A percentile compares a stretch with the other conserved stretches of the same genome.
Conservation (phyloP, 225 moss, liverwort and hornwort species). For the Marchantia polymorpha region DNA sequence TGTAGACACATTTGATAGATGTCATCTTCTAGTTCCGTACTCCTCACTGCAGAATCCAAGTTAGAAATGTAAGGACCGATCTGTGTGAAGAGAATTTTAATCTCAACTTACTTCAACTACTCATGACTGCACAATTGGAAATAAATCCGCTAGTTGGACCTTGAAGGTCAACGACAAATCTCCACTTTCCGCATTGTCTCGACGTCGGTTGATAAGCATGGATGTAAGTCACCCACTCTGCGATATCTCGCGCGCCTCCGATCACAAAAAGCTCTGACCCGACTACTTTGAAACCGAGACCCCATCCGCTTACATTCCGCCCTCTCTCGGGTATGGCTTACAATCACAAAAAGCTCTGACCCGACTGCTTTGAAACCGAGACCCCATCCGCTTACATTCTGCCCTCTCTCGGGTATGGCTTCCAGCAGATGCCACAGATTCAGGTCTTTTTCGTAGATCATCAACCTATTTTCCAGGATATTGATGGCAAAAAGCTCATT, state of each 20-base stretch:
- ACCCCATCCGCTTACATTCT: no score
- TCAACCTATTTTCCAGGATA: constrained; percentile 29
- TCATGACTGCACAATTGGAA: constrained; percentile 45
- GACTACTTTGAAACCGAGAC: constrained; percentile 46
- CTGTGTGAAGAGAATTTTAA: no score
- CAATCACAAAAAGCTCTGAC: no score
- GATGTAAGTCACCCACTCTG: constrained; percentile 23
- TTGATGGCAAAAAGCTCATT: constrained; percentile 44
- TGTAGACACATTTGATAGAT: no score
- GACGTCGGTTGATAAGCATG: constrained; percentile 36
- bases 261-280: constrained; percentile 46
- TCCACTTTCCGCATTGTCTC: constrained; percentile 22
- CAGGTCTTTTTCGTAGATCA: constrained; percentile 28
- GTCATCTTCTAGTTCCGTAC: no score
- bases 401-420: constrained; percentile 25
- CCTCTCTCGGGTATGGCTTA: no score
- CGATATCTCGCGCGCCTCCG: constrained; percentile 36
- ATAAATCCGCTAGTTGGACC: constrained; percentile 39
- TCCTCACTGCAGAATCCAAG: no score
- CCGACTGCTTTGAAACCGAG: no score
- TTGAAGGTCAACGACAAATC: constrained; percentile 30
- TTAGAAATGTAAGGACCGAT: no score
- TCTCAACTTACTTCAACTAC: constrained; percentile 39
- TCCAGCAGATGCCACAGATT: constrained; percentile 34
- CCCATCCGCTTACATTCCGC: constrained; percentile 48